Base-by-base conservation (phyloP, 306 rosid genomes). In the Rosa persica region DNA sequence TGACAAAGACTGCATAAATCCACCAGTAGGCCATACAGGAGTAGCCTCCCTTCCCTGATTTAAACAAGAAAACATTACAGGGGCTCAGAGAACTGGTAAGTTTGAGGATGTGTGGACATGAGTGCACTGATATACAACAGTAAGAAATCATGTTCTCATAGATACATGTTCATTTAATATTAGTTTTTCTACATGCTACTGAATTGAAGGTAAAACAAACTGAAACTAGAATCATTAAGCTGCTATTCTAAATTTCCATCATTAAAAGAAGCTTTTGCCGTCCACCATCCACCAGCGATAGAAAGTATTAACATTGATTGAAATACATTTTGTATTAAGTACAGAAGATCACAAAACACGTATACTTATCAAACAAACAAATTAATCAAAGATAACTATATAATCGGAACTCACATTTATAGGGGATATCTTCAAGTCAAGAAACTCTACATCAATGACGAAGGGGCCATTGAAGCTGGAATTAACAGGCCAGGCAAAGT, bases 391-490 rank as follows among this genome's bases (percentile, higher is more conserved):
- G 74, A n/a, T 38, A 62, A 39, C 49, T 12, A 40, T 1, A 48
- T 8, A 39, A 43, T 5, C 73, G 67, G 67, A 80, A 89, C 97
- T 94, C 78, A 91, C 98, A 83, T 85, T 87, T 60, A 71, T 67
- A 76, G 91, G 77, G 85, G 75, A 80, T 78, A 88, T 84, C 93
- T 89, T 94, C 69, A 92, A 79, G 87, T 92, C 97, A 48, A 92
- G 95, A 84, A 94, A 94, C 79, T 94, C 98, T 74, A 92, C 97
- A 68, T 88, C 96, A 30, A 94, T 92, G 84, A 90, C 81, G 55
- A 89, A 85, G 73, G 92, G 98, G 42, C 98, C 93, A 51, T 66
- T 83, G 44, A 87, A 88, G 80, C 87, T 49, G 47, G 90, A 76
- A 77, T 92, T 93, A 47, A 94, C 87, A 17, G 94, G 78, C 98